These are phyloP conservation scores for Malania oleifera DNA, from an alignment of 164 flowering plant genomes.

Conservation along the genomic window DNA sequence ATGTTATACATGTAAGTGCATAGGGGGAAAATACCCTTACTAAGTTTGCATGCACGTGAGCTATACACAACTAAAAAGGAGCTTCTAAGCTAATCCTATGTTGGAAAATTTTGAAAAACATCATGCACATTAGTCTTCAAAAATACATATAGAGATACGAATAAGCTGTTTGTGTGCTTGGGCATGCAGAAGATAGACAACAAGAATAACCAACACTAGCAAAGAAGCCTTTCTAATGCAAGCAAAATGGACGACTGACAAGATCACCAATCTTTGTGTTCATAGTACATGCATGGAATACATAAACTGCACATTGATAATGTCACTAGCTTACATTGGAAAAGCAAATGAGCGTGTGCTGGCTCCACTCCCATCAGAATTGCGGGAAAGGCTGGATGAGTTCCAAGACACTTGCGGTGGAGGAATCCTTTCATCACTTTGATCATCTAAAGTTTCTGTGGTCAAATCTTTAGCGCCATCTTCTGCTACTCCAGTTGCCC, in stretches of 20 bases:
- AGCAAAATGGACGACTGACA: too few relatives aligned
- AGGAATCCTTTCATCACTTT: background rate
- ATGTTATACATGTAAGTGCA: background rate
- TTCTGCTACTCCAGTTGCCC: background rate
- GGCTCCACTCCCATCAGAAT: slow-evolving; percentile 36
- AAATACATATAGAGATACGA: background rate
- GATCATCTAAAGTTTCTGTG: background rate
- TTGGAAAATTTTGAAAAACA: too few relatives aligned
- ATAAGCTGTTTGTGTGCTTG: background rate
- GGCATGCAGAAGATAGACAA: background rate
- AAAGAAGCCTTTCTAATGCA: background rate
- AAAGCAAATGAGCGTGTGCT: slow-evolving; percentile 45
- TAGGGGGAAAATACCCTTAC: too few relatives aligned
- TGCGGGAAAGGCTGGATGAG: slow-evolving; percentile 26
- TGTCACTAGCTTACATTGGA: slow-evolving; percentile 45
- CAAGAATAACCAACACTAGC: background rate
- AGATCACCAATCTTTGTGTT: too few relatives aligned
- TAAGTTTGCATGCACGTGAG: background rate
- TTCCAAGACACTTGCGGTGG: slow-evolving; percentile 9
- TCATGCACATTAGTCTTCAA: background rate
- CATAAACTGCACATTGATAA: background rate
- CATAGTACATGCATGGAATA: too few relatives aligned
- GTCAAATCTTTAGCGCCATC: background rate
- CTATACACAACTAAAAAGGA: background rate
- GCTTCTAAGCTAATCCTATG: background rate